Percentiles rank a stretch among this genome's conserved stretches.
These are phyloP conservation scores for Solanum phureja DNA, from an alignment of 257 asterid genomes.

Conservation along the genomic window DNA sequence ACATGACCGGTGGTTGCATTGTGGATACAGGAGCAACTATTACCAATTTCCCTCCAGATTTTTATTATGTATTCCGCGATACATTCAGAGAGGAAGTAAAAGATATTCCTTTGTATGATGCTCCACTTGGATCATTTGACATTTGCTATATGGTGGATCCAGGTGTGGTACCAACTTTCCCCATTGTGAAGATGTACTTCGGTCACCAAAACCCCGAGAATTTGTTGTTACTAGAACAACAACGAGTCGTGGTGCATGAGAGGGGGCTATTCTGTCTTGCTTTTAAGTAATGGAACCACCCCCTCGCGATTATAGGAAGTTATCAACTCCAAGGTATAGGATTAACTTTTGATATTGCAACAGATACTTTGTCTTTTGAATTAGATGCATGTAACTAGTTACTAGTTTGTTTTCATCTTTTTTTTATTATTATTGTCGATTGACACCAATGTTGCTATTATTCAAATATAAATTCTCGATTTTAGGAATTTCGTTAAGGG, in stretches of 20 bases:
- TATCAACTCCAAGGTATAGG: background rate
- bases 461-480: too few relatives aligned
- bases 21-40: too few relatives aligned
- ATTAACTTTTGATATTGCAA: background rate
- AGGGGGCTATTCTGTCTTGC: background rate
- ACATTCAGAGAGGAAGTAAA: background rate
- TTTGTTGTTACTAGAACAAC: background rate
- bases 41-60: background rate
- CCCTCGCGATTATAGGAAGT: background rate
- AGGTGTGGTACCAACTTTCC: background rate
- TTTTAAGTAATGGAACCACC: rapidly evolving
- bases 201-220: too few relatives aligned
- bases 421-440: too few relatives aligned
- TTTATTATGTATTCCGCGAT: background rate
- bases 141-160: background rate
- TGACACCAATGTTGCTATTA: too few relatives aligned
- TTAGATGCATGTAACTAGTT: background rate
- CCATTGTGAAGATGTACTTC: background rate
- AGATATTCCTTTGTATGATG: background rate
- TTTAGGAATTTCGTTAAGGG: too few relatives aligned
- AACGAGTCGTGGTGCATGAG: background rate
- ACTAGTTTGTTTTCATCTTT: too few relatives aligned
- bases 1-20: too few relatives aligned
- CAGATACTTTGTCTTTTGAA: background rate
- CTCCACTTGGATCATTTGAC: background rate